Evolutionary conservation across 1,284 basidiomycete genomes (phyloP).

Genomic region (Vanrija humicola): DNA sequence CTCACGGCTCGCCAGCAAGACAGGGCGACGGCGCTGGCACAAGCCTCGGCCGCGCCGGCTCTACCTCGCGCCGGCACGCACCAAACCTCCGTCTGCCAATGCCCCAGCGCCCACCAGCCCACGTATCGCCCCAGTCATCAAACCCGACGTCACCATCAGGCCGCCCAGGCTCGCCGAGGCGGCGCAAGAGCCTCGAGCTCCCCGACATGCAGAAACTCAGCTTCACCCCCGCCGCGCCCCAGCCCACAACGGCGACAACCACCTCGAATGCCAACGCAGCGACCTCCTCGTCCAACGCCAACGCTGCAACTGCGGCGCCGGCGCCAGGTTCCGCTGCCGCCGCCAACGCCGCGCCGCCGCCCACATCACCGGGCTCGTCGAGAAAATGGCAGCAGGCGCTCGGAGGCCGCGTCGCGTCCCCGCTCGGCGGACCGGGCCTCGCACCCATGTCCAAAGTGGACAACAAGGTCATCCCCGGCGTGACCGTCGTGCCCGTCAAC

Average conservation of each 20-base stretch:
- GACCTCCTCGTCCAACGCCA: neutral
- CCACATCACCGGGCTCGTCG: neutral
- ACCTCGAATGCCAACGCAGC: conserved; percentile 35
- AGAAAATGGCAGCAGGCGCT: conserved; percentile 33
- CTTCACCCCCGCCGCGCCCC: conserved; percentile 44
- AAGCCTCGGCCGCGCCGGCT: conserved; percentile 14
- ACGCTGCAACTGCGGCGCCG: neutral
- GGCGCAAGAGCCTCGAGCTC: conserved; percentile 47
- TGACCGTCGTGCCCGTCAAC: conserved; percentile 20
- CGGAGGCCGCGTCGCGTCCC: conserved; percentile 23
- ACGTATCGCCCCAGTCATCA: conserved; percentile 35
- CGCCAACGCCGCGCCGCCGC: neutral
- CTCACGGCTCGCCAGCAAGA: conserved; percentile 27
- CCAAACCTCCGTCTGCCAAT: conserved; percentile 44
- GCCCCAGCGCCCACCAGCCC: conserved; percentile 28
- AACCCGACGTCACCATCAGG: conserved; percentile 42
- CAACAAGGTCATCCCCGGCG: conserved; percentile 1
- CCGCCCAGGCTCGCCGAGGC: conserved; percentile 35
- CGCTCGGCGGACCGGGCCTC: conserved; percentile 21
- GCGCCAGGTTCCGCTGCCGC: neutral
- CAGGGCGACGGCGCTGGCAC: conserved; percentile 5
- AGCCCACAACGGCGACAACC: conserved; percentile 39
- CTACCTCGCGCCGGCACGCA: conserved; percentile 18
- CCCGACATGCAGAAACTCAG: conserved; percentile 48
- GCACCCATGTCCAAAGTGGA: conserved; percentile 28